These are phyloP conservation scores for Pythium volutum DNA, from an alignment of 352 stramenopile species.

Conservation along the genomic window DNA sequence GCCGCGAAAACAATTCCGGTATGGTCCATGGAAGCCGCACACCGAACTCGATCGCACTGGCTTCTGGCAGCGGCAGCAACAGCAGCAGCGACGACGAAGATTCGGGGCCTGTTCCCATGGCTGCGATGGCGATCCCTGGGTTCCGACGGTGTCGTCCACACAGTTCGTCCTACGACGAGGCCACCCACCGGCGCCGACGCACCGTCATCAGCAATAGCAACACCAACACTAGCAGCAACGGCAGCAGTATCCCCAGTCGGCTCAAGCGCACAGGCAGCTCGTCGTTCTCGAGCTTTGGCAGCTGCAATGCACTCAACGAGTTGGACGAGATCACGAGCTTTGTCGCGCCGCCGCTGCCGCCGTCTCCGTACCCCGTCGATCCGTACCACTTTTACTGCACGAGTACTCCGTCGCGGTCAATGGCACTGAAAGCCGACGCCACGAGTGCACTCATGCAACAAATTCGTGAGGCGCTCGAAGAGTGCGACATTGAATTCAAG, in stretches of 20 bases:
- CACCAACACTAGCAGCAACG: slow-evolving; percentile 49
- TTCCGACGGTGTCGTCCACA: slow-evolving; percentile 43
- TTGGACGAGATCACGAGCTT: slow-evolving; percentile 18
- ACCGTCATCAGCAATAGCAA: slow-evolving; percentile 69
- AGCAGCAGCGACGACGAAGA: slow-evolving; percentile 25
- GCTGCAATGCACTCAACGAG: slow-evolving; percentile 15
- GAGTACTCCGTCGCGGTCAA: slow-evolving; percentile 13
- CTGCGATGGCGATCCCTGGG: slow-evolving; percentile 37
- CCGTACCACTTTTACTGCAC: slow-evolving; percentile 79
- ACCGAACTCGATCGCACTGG: background rate
- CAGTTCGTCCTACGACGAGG: slow-evolving; percentile 22
- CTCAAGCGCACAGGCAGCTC: background rate
- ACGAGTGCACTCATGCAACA: slow-evolving; percentile 39
- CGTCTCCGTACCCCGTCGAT: slow-evolving; percentile 72
- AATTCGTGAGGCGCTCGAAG: slow-evolving; percentile 46
- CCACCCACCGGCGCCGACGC: slow-evolving; percentile 35
- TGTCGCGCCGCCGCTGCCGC: slow-evolving; percentile 52
- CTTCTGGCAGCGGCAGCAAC: slow-evolving; percentile 7
- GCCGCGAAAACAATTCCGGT: slow-evolving; percentile 30
- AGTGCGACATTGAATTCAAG: slow-evolving; percentile 63
- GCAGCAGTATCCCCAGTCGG: too few species aligned
- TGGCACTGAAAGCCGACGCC: slow-evolving; percentile 5
- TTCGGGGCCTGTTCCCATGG: slow-evolving; percentile 18
- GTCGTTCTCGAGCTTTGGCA: slow-evolving; percentile 24
- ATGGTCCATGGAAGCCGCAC: slow-evolving; percentile 11